Evolutionary conservation across 768 basidiomycete genomes (phyloP).

Genomic region (Suillus sp.): DNA sequence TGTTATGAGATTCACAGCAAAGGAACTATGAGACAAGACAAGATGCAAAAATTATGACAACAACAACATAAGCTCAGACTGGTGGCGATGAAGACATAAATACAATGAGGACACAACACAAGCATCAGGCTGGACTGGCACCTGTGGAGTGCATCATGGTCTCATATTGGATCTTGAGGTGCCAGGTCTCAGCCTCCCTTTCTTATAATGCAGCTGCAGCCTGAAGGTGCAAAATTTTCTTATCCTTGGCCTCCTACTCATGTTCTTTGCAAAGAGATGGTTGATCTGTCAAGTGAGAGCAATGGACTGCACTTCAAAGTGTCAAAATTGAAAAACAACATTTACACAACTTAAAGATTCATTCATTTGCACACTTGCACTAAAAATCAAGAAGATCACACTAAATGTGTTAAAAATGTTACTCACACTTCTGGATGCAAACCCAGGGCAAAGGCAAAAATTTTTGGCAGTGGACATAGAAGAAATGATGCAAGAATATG

Average conservation of each 20-base stretch:
- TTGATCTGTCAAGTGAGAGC: background rate
- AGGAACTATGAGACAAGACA: background rate
- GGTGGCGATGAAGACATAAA: background rate
- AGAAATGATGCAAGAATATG: too few species aligned
- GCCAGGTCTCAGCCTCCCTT: background rate
- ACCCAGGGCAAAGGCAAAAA: too few species aligned
- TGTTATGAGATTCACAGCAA: too few species aligned
- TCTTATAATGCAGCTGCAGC: background rate
- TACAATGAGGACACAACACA: background rate
- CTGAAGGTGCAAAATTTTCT: background rate
- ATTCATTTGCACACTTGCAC: background rate
- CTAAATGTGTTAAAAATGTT: too few species aligned
- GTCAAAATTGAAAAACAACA: background rate
- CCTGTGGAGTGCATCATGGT: background rate
- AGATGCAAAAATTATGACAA: background rate
- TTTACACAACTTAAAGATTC: background rate
- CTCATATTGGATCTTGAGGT: background rate
- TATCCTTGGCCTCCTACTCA: constrained; percentile 4
- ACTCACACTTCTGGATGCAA: too few species aligned
- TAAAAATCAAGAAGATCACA: too few species aligned
- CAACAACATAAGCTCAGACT: background rate
- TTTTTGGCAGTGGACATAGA: too few species aligned
- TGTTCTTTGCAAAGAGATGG: background rate
- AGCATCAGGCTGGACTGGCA: too few species aligned
- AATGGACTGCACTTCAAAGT: background rate